Percentiles rank a stretch among this genome's conserved stretches.
phyloP scores from a whole-genome alignment of 164 flowering plant genomes.

The Santalum album region DNA sequence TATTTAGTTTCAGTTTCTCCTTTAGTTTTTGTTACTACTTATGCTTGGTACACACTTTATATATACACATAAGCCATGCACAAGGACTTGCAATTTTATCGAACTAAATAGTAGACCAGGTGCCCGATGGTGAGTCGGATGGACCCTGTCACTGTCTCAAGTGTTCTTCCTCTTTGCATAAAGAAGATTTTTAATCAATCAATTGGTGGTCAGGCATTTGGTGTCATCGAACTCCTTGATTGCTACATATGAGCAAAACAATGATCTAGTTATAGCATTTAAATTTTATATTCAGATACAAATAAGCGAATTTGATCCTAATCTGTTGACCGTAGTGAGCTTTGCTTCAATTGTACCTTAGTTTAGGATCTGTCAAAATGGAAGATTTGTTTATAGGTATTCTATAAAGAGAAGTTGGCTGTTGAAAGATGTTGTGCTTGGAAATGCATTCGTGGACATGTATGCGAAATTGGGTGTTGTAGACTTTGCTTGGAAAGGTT shows the following conservation, averaged over 20 bases:
- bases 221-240: slow-evolving; percentile 68
- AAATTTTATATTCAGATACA: slow-evolving; percentile 38
- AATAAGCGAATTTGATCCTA: too few relatives aligned
- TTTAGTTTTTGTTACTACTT: too few relatives aligned
- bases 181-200: slow-evolving; percentile 35
- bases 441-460: slow-evolving; percentile 69
- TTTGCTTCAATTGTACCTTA: slow-evolving; percentile 52
- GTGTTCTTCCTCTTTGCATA: slow-evolving; percentile 49
- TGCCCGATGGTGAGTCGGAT: too few relatives aligned
- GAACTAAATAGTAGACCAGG: too few relatives aligned
- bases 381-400: slow-evolving; percentile 41
- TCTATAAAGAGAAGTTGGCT: slow-evolving; percentile 39
- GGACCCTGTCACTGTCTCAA: slow-evolving; percentile 47
- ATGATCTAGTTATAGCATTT: slow-evolving; percentile 32
- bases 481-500: slow-evolving; percentile 32
- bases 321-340: slow-evolving; percentile 59
- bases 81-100: too few relatives aligned
- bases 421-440: too few relatives aligned
- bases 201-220: slow-evolving; percentile 39
- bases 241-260: slow-evolving; percentile 58
- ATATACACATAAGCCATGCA: too few relatives aligned
- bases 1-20: too few relatives aligned
- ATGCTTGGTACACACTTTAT: too few relatives aligned
- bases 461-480: slow-evolving; percentile 51
- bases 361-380: slow-evolving; percentile 22